Conservation (phyloP, 805 yeast species). For the Metschnikowia chrysomelidarum region DNA sequence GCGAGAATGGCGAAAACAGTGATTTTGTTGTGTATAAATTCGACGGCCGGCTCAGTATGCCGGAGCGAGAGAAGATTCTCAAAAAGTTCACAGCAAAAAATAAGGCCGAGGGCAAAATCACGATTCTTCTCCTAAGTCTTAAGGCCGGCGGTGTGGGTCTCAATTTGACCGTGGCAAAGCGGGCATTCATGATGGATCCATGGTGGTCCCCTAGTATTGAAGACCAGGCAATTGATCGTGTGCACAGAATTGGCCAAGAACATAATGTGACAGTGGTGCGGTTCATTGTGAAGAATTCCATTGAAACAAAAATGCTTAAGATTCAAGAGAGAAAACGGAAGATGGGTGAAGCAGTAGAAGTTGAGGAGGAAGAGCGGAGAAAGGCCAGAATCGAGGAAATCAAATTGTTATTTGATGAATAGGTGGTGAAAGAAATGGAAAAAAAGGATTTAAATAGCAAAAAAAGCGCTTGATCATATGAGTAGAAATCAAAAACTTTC, state of each 20-base stretch:
- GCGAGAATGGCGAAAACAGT: slow-evolving; percentile 28
- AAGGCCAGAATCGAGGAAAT: slow-evolving; percentile 71
- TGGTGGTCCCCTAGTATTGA: slow-evolving; percentile 97
- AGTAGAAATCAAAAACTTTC: too few species aligned
- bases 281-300: slow-evolving; percentile 77
- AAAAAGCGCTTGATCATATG: too few species aligned
- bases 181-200: slow-evolving; percentile 91
- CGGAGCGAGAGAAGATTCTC: slow-evolving; percentile 61
- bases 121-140: slow-evolving; percentile 66
- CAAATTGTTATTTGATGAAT: slow-evolving; percentile 59
- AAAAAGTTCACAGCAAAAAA: slow-evolving; percentile 46
- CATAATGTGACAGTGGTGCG: slow-evolving; percentile 70
- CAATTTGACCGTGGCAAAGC: slow-evolving; percentile 79
- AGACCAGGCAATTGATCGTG: slow-evolving; percentile 86
- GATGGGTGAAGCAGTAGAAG: slow-evolving; percentile 76
- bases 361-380: slow-evolving; percentile 71
- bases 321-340: slow-evolving; percentile 84
- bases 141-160: slow-evolving; percentile 96
- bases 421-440: too few species aligned
- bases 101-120: slow-evolving; percentile 30
- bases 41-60: slow-evolving; percentile 75
- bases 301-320: slow-evolving; percentile 83
- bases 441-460: too few species aligned
- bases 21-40: slow-evolving; percentile 64
- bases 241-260: slow-evolving; percentile 87